Conservation (phyloP, 2,329 filamentous ascomycete genomes). For the Sordariomycetes sp. region DNA sequence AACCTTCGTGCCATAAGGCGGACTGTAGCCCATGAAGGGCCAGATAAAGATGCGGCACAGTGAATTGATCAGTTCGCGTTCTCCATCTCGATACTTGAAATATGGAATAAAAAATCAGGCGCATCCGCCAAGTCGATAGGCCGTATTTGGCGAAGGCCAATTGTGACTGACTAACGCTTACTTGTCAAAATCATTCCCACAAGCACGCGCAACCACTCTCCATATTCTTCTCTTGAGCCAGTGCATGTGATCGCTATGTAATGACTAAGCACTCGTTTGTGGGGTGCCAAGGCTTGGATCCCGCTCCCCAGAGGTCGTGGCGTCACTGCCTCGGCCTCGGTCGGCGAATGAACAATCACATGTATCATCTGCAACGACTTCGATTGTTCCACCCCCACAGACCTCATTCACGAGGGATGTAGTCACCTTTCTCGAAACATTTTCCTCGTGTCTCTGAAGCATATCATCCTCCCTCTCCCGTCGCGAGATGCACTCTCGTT, state of each 20-base stretch:
- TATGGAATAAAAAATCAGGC: too few species aligned
- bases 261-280: neutral
- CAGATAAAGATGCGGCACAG: too few species aligned
- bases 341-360: slow-evolving; percentile 3
- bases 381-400: neutral
- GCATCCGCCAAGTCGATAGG: too few species aligned
- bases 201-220: neutral
- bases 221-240: neutral
- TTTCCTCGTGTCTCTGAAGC: neutral
- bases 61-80: too few species aligned
- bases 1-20: too few species aligned
- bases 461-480: neutral
- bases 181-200: too few species aligned
- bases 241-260: neutral
- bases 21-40: too few species aligned
- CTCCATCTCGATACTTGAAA: too few species aligned
- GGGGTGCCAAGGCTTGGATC: neutral
- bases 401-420: neutral
- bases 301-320: neutral
- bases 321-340: slow-evolving; percentile 4
- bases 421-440: neutral
- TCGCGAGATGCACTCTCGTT: neutral
- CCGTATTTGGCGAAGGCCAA: too few species aligned
- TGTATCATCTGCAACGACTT: slow-evolving; percentile 1
- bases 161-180: too few species aligned